These are phyloP conservation scores for Exophiala aquamarina DNA, from an alignment of 2,329 filamentous ascomycete genomes.

Conservation along the genomic window DNA sequence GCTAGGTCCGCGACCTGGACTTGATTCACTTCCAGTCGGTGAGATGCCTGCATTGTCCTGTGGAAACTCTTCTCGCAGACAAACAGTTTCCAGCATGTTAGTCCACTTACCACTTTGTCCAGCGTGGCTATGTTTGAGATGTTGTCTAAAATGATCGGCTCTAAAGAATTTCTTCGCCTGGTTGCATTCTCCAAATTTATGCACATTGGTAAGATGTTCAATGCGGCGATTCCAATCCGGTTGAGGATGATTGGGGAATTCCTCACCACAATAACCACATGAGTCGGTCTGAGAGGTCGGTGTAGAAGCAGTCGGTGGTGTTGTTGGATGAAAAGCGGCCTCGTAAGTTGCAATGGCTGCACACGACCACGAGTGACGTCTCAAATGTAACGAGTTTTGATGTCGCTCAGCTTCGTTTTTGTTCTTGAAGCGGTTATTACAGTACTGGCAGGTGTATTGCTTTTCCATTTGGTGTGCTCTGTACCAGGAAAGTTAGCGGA, in stretches of 20 bases:
- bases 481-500: conserved; percentile 8
- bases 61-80: conserved; percentile 83
- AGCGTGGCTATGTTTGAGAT: conserved; percentile 95
- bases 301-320: conserved; percentile 35
- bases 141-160: conserved; percentile 96
- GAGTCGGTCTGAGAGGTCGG: conserved; percentile 58
- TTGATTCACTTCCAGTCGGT: conserved; percentile 22
- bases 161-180: conserved; percentile 97
- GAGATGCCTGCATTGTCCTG: conserved; percentile 32
- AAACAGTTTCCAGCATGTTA: conserved; percentile 94
- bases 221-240: conserved; percentile 86
- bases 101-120: conserved; percentile 98
- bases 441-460: conserved; percentile 91
- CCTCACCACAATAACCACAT: conserved; percentile 93
- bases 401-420: conserved; percentile 97
- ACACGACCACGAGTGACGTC: conserved; percentile 95
- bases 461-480: conserved; percentile 92
- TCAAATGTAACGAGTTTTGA: conserved; percentile 89
- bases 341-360: conserved; percentile 75
- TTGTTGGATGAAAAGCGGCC: conserved; percentile 83
- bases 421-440: conserved; percentile 95
- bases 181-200: conserved; percentile 98
- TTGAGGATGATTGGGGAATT: conserved; percentile 73
- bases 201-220: conserved; percentile 82
- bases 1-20: conserved; percentile 21